Conservation (phyloP, 805 yeast species). For the Yarrowia sp. region DNA sequence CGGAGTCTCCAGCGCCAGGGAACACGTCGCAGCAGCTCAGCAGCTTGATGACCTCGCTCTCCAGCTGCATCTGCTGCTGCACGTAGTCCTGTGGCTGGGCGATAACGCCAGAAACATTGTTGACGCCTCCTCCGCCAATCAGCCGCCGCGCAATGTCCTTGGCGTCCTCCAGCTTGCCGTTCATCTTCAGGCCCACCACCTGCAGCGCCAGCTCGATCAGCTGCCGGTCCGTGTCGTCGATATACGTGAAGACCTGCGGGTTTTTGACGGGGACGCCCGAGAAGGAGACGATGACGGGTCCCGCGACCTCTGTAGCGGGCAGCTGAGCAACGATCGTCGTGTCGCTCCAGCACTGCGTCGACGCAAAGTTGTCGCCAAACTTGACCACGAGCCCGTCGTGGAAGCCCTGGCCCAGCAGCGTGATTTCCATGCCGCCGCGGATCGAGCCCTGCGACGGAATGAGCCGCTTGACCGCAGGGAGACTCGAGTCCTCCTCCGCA, state of each 20-base stretch:
- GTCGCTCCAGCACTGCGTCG: slow-evolving; percentile 95
- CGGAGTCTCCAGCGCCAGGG: slow-evolving; percentile 40
- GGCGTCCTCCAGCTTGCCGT: slow-evolving; percentile 93
- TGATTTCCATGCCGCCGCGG: slow-evolving; percentile 94
- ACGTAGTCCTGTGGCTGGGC: background rate
- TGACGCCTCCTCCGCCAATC: slow-evolving; percentile 53
- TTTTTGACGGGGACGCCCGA: slow-evolving; percentile 49
- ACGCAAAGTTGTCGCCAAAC: slow-evolving; percentile 63
- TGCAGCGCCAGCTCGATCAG: slow-evolving; percentile 92
- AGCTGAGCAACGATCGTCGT: slow-evolving; percentile 88
- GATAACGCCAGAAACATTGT: background rate
- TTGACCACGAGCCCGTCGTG: slow-evolving; percentile 77
- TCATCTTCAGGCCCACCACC: slow-evolving; percentile 95
- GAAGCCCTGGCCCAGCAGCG: slow-evolving; percentile 83
- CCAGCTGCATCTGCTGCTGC: slow-evolving; percentile 36
- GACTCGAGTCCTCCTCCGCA: background rate
- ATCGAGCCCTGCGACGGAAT: slow-evolving; percentile 96
- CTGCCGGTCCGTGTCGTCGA: slow-evolving; percentile 94
- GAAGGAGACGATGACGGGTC: slow-evolving; percentile 89
- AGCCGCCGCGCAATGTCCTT: slow-evolving; percentile 88
- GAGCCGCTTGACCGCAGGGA: slow-evolving; percentile 73
- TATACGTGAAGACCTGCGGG: slow-evolving; percentile 74
- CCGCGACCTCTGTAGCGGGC: slow-evolving; percentile 87
- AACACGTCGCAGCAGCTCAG: slow-evolving; percentile 10
- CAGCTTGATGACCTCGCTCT: slow-evolving; percentile 5